A percentile compares a stretch with the other conserved stretches of the same genome.
Conservation (phyloP, 768 basidiomycete genomes). For the Serendipita vermifera region DNA sequence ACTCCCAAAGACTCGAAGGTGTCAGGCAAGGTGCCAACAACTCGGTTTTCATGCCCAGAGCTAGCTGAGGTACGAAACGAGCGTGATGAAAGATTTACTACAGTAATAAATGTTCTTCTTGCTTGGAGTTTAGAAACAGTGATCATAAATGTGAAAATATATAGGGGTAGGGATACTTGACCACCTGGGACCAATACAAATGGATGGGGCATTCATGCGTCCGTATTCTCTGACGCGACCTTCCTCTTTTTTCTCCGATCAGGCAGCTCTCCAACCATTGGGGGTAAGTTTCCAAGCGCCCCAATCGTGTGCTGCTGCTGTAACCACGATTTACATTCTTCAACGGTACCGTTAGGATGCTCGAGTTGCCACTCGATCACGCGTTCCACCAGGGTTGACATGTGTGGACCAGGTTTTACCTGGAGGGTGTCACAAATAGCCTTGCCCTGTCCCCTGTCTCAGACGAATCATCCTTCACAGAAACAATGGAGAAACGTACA, state of each 20-base stretch:
- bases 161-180: too few species aligned
- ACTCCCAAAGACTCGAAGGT: conserved; percentile 8
- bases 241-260: conserved; percentile 2
- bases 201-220: too few species aligned
- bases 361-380: conserved; percentile 80
- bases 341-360: conserved; percentile 51
- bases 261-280: not conserved
- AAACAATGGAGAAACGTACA: conserved; percentile 36
- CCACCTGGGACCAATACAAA: too few species aligned
- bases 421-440: conserved; percentile 45
- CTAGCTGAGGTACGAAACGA: too few species aligned
- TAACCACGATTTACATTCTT: conserved; percentile 61
- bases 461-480: not conserved
- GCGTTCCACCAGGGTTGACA: conserved; percentile 44
- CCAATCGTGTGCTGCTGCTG: conserved; percentile 30
- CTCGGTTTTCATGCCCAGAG: too few species aligned
- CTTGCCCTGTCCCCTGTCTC: conserved; percentile 42
- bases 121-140: too few species aligned
- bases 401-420: conserved; percentile 56
- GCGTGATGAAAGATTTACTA: too few species aligned
- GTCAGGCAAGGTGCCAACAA: too few species aligned
- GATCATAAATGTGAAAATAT: too few species aligned
- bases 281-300: conserved; percentile 6
- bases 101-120: too few species aligned
- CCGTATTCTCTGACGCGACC: too few species aligned